Conservation (phyloP, 352 stramenopile genomes). For the Hyaloperonospora arabidopsidis region DNA sequence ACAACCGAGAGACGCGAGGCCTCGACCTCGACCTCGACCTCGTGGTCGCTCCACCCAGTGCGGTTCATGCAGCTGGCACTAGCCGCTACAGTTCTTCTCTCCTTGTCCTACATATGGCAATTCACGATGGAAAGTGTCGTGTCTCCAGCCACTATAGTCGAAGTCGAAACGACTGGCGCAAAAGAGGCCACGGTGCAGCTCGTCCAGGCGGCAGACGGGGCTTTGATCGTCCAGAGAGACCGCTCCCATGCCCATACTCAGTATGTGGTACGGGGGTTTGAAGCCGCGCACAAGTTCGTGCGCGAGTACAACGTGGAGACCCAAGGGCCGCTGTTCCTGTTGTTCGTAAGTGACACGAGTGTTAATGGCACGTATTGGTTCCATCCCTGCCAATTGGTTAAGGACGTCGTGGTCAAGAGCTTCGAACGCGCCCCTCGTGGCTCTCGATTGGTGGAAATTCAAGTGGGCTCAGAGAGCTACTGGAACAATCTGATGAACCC, state of each 20-base stretch:
- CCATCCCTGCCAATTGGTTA: conserved; percentile 49
- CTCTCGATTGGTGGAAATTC: conserved; percentile 65
- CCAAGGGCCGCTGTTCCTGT: conserved; percentile 60
- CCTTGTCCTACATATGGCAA: conserved; percentile 63
- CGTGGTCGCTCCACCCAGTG: conserved; percentile 34
- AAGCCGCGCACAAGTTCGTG: conserved; percentile 65
- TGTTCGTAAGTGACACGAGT: conserved; percentile 72
- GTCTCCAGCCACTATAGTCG: conserved; percentile 6
- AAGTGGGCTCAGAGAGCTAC: conserved; percentile 40
- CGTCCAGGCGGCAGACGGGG: conserved; percentile 15
- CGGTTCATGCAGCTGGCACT: conserved; percentile 70
- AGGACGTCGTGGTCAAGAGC: conserved; percentile 46
- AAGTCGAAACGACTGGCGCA: conserved; percentile 15
- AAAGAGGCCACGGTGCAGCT: conserved; percentile 23
- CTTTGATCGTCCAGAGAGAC: conserved; percentile 27
- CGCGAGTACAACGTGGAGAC: conserved; percentile 57
- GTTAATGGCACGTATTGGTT: conserved; percentile 75
- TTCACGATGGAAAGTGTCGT: conserved; percentile 43
- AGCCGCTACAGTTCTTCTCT: conserved; percentile 47
- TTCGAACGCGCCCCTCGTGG: conserved; percentile 54
- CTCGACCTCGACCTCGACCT: conserved; percentile 3
- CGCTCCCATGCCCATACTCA: conserved; percentile 46
- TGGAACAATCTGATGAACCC: conserved; percentile 72
- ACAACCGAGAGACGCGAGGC: conserved; percentile 4
- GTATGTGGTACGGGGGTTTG: conserved; percentile 61